Conservation (phyloP, 192 early-diverging fungal species). For the Coemansia erecta region DNA sequence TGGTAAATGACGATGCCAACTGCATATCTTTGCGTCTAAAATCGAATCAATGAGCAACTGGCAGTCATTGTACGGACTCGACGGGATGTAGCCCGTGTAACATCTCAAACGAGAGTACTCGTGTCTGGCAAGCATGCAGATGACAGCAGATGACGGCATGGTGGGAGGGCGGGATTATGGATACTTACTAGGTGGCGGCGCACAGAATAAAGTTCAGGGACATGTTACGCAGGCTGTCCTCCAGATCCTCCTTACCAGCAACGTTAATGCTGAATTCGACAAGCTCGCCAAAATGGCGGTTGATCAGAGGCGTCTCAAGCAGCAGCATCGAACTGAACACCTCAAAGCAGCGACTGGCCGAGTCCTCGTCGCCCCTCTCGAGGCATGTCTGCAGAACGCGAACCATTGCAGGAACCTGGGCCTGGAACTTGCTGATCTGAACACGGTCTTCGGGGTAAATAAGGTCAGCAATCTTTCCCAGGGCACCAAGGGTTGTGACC, state of each 20-base stretch:
- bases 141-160: too few relatives aligned
- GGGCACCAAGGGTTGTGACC: slow-evolving; percentile 74
- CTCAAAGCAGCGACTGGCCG: slow-evolving; percentile 76
- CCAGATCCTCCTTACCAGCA: slow-evolving; percentile 66
- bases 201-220: slow-evolving; percentile 71
- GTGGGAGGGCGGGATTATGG: too few relatives aligned
- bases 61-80: too few relatives aligned
- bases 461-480: slow-evolving; percentile 81
- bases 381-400: slow-evolving; percentile 79
- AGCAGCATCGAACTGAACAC: slow-evolving; percentile 81
- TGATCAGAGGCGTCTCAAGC: slow-evolving; percentile 77
- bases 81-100: too few relatives aligned
- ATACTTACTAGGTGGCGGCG: slow-evolving; percentile 67
- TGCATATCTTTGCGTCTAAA: too few relatives aligned
- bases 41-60: too few relatives aligned
- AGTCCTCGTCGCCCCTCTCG: slow-evolving; percentile 70
- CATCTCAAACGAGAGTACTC: too few relatives aligned
- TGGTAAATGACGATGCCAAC: too few relatives aligned
- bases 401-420: slow-evolving; percentile 81
- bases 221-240: slow-evolving; percentile 70
- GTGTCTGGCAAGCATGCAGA: too few relatives aligned
- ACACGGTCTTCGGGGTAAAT: slow-evolving; percentile 69
- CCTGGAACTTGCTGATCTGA: slow-evolving; percentile 69
- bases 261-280: slow-evolving; percentile 78
- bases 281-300: slow-evolving; percentile 74